Evolutionary conservation across 495 filamentous ascomycete species (phyloP).

Genomic region (Evernia prunastri): DNA sequence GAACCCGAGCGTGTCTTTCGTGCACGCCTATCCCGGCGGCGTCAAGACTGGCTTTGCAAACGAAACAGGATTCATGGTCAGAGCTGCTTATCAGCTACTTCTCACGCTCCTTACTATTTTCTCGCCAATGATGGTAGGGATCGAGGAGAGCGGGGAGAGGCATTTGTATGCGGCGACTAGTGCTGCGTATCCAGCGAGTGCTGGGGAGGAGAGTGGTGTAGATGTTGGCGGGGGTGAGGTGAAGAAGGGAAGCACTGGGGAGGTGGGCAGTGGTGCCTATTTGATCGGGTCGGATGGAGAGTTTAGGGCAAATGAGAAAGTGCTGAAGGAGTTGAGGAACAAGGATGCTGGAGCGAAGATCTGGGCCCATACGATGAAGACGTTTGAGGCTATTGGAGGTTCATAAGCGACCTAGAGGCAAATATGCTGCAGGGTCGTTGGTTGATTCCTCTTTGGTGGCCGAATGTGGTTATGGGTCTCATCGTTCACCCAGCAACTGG

Average conservation of each 20-base stretch:
- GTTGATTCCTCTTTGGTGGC: too few species aligned
- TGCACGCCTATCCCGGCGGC: conserved; percentile 18
- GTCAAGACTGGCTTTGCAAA: conserved; percentile 28
- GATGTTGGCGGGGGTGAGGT: conserved; percentile 18
- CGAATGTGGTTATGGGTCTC: too few species aligned
- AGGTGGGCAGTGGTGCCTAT: conserved; percentile 36
- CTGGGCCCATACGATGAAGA: conserved; percentile 36
- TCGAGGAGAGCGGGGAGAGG: conserved; percentile 40
- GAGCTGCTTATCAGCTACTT: conserved; percentile 17
- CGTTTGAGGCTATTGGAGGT: conserved; percentile 29
- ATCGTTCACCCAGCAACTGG: too few species aligned
- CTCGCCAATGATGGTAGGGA: conserved; percentile 28
- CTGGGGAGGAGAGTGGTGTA: conserved; percentile 10
- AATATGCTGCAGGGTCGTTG: too few species aligned
- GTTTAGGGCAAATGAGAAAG: conserved; percentile 25
- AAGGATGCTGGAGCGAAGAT: conserved; percentile 30
- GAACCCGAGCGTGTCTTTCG: conserved; percentile 7
- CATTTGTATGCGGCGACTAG: conserved; percentile 43
- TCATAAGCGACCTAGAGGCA: neutral
- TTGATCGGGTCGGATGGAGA: conserved; percentile 35
- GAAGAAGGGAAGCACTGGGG: conserved; percentile 29
- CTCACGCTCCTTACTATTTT: conserved; percentile 24
- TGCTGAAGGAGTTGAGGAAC: conserved; percentile 30
- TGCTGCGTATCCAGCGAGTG: conserved; percentile 32
- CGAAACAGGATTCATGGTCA: conserved; percentile 22